Base-by-base conservation (phyloP, 345 rosid species). In the Pugionium dolabratum region DNA sequence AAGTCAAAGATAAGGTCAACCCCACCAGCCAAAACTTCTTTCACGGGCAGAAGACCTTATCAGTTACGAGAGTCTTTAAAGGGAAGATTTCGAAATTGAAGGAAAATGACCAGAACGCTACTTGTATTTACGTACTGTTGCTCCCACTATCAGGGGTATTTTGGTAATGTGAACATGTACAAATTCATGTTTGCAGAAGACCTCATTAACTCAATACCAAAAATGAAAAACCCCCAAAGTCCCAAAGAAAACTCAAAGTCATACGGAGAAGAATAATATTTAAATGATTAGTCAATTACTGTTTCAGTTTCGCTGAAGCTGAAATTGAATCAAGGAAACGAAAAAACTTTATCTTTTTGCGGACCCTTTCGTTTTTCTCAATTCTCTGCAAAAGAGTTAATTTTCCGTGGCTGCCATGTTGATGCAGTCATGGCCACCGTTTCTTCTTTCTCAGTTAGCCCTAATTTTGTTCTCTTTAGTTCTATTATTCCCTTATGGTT, bases 371-470 rank as follows among this genome's bases (percentile, higher is more conserved):
- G 8, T 49, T 29, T 44, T 47, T 47, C 44, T 40, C 32, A 35
- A 11, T 39, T 18, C 47, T 52, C 31, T 66, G 45, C 66, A 50
- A 51, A 59, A 75, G 69, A 64, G 54, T n/a, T 40, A 29, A 35
- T 9, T 18, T 18, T 63, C 73, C 68, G 80, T 75, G 85, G 83
- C 81, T 46, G 79, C 61, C 78, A 73, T 34, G 65, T 57, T 43
- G 53, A 52, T 43, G 72, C 86, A 66, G 76, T 76, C 83, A 75
- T 79, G 79, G 75, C 46, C 67, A 59, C 59, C 60, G 71, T 67
- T 53, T 51, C 44, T 11, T 54, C 52, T 5, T 26, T 62, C 60
- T 34, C 2, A 54, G 5, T 6, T 66, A 27, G 66, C 71, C 66
- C 9, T 70, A 47, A 47, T 59, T 37, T 33, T 60, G 0, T 34